A percentile compares a stretch with the other conserved stretches of the same genome.
Evolutionary conservation across 495 filamentous ascomycete genomes (phyloP).

Genomic region (Trichoderma parareesei): DNA sequence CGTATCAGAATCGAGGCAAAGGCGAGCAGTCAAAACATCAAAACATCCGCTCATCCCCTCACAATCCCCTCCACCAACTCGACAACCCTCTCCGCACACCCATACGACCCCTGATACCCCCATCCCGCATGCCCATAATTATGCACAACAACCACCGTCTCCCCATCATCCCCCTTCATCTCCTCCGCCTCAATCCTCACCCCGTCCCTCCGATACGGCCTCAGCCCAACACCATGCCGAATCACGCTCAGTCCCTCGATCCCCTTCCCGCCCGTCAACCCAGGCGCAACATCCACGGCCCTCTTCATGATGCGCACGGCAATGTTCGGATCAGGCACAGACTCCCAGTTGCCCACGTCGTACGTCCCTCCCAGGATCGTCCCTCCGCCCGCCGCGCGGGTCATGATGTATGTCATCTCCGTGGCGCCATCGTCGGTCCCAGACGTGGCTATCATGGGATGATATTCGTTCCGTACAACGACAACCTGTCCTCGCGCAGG

Average conservation of each 20-base stretch:
- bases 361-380: slow-evolving; percentile 87
- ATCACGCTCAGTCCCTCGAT: slow-evolving; percentile 76
- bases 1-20: too few relatives aligned
- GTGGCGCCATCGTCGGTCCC: slow-evolving; percentile 76
- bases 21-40: too few relatives aligned
- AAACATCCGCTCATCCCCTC: background rate
- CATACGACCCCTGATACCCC: slow-evolving; percentile 84
- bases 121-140: slow-evolving; percentile 96
- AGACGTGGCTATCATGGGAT: slow-evolving; percentile 58
- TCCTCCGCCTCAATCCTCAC: slow-evolving; percentile 77
- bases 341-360: slow-evolving; percentile 75
- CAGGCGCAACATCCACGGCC: slow-evolving; percentile 61
- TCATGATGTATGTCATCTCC: slow-evolving; percentile 85
- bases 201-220: slow-evolving; percentile 68
- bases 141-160: slow-evolving; percentile 68
- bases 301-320: slow-evolving; percentile 87
- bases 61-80: slow-evolving; percentile 57
- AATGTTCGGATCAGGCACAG: slow-evolving; percentile 68
- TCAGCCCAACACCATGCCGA: slow-evolving; percentile 78
- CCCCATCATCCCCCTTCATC: slow-evolving; percentile 52
- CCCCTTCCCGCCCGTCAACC: slow-evolving; percentile 67
- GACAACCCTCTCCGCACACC: slow-evolving; percentile 63
- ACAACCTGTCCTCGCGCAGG: slow-evolving; percentile 85
- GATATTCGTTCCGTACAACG: slow-evolving; percentile 73
- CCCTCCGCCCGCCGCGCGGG: slow-evolving; percentile 66